Evolutionary conservation across 257 asterid species (phyloP).

Genomic region (Nicotiana tabacum): DNA sequence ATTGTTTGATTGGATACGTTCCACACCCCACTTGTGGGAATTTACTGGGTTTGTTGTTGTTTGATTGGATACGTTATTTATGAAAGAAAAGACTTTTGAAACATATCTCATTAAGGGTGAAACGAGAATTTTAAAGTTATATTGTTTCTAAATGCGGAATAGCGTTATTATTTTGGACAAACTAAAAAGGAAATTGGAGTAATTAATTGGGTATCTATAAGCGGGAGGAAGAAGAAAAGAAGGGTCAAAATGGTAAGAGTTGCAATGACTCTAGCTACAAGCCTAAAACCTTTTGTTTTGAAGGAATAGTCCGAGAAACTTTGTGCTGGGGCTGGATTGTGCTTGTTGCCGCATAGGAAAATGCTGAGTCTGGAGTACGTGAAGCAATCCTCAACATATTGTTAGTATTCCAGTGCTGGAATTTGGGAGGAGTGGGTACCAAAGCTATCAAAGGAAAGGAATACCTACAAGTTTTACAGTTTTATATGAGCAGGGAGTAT

Average conservation of each 20-base stretch:
- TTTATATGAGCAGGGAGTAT: neutral
- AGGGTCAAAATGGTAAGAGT: neutral
- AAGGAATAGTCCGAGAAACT: neutral
- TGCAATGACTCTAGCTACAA: neutral
- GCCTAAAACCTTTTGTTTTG: neutral
- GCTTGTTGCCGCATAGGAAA: neutral
- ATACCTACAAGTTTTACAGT: neutral
- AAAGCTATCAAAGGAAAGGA: neutral
- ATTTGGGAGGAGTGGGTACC: neutral
- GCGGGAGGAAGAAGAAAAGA: neutral
- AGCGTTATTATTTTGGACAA: too few species aligned
- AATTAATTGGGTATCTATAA: neutral
- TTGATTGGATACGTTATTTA: too few species aligned
- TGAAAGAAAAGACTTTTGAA: too few species aligned
- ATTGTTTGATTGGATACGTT: too few species aligned
- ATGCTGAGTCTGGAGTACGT: neutral
- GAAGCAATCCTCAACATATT: neutral
- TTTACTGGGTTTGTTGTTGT: too few species aligned
- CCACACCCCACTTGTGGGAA: too few species aligned
- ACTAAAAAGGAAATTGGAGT: too few species aligned
- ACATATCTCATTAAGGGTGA: too few species aligned
- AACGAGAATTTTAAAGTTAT: too few species aligned
- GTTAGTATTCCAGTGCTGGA: neutral
- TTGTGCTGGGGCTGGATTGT: neutral
- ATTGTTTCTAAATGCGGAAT: too few species aligned